Evolutionary conservation across 1,139 yeast genomes (phyloP), one percentile per base, ranked within the genome.

Genomic region (Sugiyamaella sp.): DNA sequence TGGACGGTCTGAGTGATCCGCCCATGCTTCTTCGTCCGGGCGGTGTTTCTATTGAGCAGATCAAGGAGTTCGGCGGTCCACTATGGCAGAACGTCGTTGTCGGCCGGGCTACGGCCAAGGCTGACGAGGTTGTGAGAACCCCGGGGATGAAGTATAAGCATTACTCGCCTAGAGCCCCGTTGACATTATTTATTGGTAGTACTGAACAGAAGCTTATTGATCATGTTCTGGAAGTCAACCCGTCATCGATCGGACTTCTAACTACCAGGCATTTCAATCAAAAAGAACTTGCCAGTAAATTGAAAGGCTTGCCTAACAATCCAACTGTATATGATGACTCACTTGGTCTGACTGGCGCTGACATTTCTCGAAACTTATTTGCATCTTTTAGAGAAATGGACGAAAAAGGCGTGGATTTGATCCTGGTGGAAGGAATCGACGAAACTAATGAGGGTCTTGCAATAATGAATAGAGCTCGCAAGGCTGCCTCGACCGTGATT

Each of bases 61-160:
- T 93, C 35, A 72, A 74, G 48, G 57, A 70, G 48, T 71, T 71
- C 37, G 96, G 96, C 0, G 96, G 95, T 0, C 67, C 69, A 4
- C 53, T 54, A 33, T 91, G 97, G 97, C 63, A 70, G 5, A 67
- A 82, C 49, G 79, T 89, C 1, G 70, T 80, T 1, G 73, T 86
- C 3, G 95, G 89, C 1, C 84, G 81, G 61, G 80, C 82, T 57
- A 80, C 81, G 0, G 89, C 91, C 0, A 84, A 80, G 6, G 64
- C 77, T 20, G 70, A 77, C 50, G 97, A 87, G 64, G 77, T 84
- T 0, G 98, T 91, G 0, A 80, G 87, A 61, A 93, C 99, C 0
- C 99, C 99, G 0, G 99, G 99, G 0, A 93, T 93, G 99, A 93
- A 93, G 67, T 93, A 93, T 68, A 84, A 89, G 62, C 99, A 93